Evolutionary conservation across 2,329 filamentous ascomycete genomes (phyloP).

Genomic region (Fusarium sp.): DNA sequence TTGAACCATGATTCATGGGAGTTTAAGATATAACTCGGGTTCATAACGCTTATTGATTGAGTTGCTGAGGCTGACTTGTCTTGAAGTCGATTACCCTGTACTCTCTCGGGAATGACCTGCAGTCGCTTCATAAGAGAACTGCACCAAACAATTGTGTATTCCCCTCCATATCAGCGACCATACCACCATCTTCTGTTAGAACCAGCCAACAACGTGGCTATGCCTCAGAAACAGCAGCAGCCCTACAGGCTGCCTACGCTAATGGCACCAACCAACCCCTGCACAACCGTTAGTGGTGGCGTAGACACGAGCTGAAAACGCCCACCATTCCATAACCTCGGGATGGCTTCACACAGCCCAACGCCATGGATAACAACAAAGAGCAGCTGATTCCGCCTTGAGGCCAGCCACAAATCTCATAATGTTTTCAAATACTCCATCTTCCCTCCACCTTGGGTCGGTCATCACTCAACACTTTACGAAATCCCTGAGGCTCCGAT

Average conservation of each 20-base stretch:
- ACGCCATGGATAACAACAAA: not conserved
- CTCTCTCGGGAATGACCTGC: no score
- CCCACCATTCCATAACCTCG: slow-evolving; percentile 1
- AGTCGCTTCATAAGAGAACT: no score
- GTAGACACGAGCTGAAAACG: slow-evolving; percentile 16
- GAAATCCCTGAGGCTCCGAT: not conserved
- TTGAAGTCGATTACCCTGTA: not conserved
- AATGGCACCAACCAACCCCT: slow-evolving; percentile 1
- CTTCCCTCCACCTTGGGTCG: not conserved
- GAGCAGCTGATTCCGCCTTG: not conserved
- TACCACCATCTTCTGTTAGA: no score
- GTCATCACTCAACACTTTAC: not conserved
- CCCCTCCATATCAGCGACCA: no score
- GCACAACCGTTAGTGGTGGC: slow-evolving; percentile 18
- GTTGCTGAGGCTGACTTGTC: not conserved
- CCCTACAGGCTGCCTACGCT: slow-evolving; percentile 19
- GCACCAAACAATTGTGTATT: no score
- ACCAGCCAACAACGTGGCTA: not conserved
- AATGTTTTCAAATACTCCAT: slow-evolving; percentile 28
- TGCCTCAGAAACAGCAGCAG: not conserved
- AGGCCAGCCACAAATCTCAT: not conserved
- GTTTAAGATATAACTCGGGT: not conserved
- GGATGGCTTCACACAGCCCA: slow-evolving; percentile 18
- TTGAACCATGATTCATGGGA: no score
- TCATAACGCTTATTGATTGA: not conserved